These are phyloP conservation scores for Akebia trifoliata DNA, from an alignment of 164 flowering plant genomes.

Conservation along the genomic window DNA sequence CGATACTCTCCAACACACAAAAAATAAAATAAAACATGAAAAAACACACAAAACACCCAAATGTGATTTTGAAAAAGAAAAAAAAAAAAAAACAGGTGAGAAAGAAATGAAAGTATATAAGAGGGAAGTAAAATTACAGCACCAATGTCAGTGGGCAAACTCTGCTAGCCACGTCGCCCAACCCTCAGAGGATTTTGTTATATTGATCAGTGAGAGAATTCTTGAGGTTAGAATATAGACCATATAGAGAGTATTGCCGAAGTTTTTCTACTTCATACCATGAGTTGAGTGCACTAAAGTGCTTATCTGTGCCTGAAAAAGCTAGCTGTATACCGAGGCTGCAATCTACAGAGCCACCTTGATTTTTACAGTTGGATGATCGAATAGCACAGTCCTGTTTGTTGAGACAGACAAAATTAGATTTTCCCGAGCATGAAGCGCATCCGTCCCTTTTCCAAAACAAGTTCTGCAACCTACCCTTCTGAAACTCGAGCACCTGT, in stretches of 20 bases:
- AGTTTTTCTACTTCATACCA: constrained; percentile 91
- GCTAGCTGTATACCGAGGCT: constrained; percentile 89
- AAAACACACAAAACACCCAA: too few species aligned
- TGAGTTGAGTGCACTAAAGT: constrained; percentile 64
- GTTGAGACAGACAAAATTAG: constrained; percentile 74
- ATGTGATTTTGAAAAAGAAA: too few species aligned
- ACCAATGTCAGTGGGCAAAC: not conserved
- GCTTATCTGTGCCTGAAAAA: constrained; percentile 96
- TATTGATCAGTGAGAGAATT: constrained; percentile 72
- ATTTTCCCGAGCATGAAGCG: constrained; percentile 54
- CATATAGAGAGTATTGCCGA: constrained; percentile 80
- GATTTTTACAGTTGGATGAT: constrained; percentile 47
- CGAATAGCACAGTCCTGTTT: constrained; percentile 78
- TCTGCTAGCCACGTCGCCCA: not conserved
- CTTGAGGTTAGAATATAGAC: constrained; percentile 69
- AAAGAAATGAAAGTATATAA: not conserved
- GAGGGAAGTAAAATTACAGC: constrained; percentile 1
- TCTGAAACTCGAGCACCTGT: constrained; percentile 81
- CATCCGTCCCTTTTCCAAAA: constrained; percentile 97
- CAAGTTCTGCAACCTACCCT: constrained; percentile 83
- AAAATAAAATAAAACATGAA: too few species aligned
- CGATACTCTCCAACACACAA: too few species aligned
- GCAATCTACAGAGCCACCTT: constrained; percentile 74
- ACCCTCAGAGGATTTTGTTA: constrained; percentile 49
- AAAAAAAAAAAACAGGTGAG: too few species aligned